Evolutionary conservation across 1,139 yeast species (phyloP), one percentile per base, ranked within the genome.

Genomic region (Debaryomycetaceae sp.): DNA sequence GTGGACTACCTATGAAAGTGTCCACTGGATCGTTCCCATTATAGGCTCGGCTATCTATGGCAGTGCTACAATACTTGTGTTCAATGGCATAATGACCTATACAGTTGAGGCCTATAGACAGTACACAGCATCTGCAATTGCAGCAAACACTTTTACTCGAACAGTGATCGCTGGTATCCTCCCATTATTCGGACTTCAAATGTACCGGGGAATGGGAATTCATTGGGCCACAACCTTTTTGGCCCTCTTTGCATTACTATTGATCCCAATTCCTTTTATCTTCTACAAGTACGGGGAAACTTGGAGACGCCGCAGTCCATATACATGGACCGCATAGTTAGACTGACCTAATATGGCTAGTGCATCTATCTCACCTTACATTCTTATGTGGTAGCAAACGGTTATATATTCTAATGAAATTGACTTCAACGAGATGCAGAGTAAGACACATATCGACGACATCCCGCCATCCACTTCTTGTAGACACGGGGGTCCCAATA

Each of bases 221-320:
- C 74, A 72, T 30, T 71, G 76, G 76, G 75, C 72, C 5, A 66
- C 68, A 41, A 63, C 72, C 5, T 57, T 71, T 48, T 60, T 70
- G 45, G 76, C 67, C 6, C 49, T 66, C 33, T 56, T 70, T 45
- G 67, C 68, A 0, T 49, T 63, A 30, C 39, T 57, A 1, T 56
- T 70, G 50, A 62, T 70, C 9, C 76, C 76, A 3, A 63, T 70
- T 37, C 75, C 76, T 3, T 63, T 68, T 39, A 49, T 63, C 33
- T 66, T 72, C 47, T 67, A 60, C 47, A 61, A 58, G 38, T 62
- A 70, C 42, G 76, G 76, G 1, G 68, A 63, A 45, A 42, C 48
- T 24, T 52, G 70, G 33, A 55, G 75, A 49, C 50, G 49, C 24
- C 56, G 48, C 42, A 57, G 62, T 51, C 53, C 57, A 5, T 63